These are phyloP conservation scores for Pseudozyma hubeiensis DNA, from an alignment of 1,284 basidiomycete species.

Conservation along the genomic window DNA sequence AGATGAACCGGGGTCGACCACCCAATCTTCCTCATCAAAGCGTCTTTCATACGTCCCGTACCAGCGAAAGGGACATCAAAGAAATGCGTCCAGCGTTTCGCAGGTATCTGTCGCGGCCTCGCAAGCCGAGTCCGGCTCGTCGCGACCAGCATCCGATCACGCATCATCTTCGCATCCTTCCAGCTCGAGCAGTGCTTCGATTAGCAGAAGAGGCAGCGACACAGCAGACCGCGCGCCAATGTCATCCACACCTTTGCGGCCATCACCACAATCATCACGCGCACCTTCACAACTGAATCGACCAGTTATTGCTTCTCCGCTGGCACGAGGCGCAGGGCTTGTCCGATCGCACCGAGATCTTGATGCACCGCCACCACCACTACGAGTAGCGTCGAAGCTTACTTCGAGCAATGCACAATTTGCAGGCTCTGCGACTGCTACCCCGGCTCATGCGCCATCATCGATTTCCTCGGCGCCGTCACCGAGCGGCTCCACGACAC, in stretches of 20 bases:
- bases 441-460: not conserved
- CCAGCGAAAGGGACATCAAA: conserved; percentile 37
- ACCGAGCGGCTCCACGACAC: not conserved
- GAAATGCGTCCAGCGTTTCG: conserved; percentile 31
- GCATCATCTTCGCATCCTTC: conserved; percentile 9
- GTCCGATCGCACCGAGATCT: conserved; percentile 30
- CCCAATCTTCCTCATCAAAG: conserved; percentile 27
- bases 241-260: conserved; percentile 14
- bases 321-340: conserved; percentile 18
- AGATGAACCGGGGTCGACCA: conserved; percentile 11
- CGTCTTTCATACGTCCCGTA: conserved; percentile 48
- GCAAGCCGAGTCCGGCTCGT: not conserved
- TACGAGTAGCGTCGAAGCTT: conserved; percentile 42
- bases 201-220: conserved; percentile 7
- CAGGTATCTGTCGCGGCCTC: conserved; percentile 2
- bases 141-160: not conserved
- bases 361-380: conserved; percentile 39
- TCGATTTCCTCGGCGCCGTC: conserved; percentile 5
- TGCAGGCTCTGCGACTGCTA: not conserved
- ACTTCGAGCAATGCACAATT: conserved; percentile 5
- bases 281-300: conserved; percentile 14
- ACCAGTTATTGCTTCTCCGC: conserved; percentile 24
- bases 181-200: not conserved
- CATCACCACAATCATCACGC: conserved; percentile 7
- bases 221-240: conserved; percentile 4